Evolutionary conservation across 2,329 filamentous ascomycete genomes (phyloP).

Genomic region (Exophiala sp.): DNA sequence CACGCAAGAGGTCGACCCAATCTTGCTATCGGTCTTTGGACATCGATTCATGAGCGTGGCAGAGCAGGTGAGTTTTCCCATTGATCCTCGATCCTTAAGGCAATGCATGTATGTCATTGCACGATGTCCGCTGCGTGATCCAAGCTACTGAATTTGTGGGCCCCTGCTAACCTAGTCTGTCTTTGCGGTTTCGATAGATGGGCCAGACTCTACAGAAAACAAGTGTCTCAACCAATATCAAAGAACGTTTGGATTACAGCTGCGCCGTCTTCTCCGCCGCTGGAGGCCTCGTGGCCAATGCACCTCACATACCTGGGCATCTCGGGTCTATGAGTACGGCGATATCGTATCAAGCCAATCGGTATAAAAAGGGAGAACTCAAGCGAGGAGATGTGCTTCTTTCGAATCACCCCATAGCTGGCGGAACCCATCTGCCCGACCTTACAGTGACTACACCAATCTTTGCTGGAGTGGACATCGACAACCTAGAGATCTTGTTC

Average conservation of each 20-base stretch:
- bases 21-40: slow-evolving; percentile 73
- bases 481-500: slow-evolving; percentile 68
- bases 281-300: slow-evolving; percentile 65
- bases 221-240: slow-evolving; percentile 74
- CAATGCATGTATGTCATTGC: no score
- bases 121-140: no score
- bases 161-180: no score
- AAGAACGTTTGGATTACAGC: slow-evolving; percentile 76
- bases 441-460: slow-evolving; percentile 74
- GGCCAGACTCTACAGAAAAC: slow-evolving; percentile 75
- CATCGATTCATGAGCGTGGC: slow-evolving; percentile 83
- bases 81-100: no score
- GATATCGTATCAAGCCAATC: slow-evolving; percentile 70
- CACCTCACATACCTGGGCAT: slow-evolving; percentile 77
- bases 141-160: no score
- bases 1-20: slow-evolving; percentile 63
- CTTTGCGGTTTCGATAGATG: no score
- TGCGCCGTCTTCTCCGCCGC: slow-evolving; percentile 75
- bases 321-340: slow-evolving; percentile 81
- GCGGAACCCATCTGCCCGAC: slow-evolving; percentile 75
- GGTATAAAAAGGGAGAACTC: slow-evolving; percentile 71
- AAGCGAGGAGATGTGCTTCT: slow-evolving; percentile 74
- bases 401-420: slow-evolving; percentile 74
- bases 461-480: slow-evolving; percentile 60
- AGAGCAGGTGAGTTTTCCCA: no score